phyloP scores from a whole-genome alignment of 129 eudicot species.

The Saussurea involucrata region DNA sequence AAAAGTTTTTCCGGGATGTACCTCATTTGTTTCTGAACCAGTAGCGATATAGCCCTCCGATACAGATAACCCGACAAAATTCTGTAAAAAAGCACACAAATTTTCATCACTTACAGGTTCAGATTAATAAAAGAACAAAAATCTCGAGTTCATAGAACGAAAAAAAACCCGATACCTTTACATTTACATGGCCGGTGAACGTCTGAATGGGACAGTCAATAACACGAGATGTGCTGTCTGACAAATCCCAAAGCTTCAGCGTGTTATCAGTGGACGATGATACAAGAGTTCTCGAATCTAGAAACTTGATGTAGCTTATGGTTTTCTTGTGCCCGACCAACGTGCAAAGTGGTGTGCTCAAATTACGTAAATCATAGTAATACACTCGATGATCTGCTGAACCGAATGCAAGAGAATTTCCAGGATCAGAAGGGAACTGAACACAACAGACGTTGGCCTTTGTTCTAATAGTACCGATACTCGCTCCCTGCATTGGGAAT shows the following conservation, averaged over 20 bases:
- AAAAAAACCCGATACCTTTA: slow-evolving; percentile 41
- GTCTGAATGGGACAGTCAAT: slow-evolving; percentile 72
- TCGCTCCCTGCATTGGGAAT: slow-evolving; percentile 64
- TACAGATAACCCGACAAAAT: slow-evolving; percentile 92
- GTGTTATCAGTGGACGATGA: slow-evolving; percentile 83
- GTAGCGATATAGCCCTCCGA: slow-evolving; percentile 93
- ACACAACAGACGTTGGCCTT: slow-evolving; percentile 96
- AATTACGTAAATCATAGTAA: slow-evolving; percentile 81
- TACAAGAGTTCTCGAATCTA: slow-evolving; percentile 77
- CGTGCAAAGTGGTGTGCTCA: slow-evolving; percentile 72
- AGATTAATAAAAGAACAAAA: neutral
- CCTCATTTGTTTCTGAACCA: slow-evolving; percentile 99
- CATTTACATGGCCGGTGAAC: slow-evolving; percentile 68
- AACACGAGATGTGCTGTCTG: slow-evolving; percentile 58
- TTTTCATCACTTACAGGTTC: neutral
- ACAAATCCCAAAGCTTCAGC: slow-evolving; percentile 81
- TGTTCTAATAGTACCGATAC: slow-evolving; percentile 79
- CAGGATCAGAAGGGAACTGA: slow-evolving; percentile 65
- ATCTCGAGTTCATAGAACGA: neutral
- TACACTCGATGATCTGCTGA: slow-evolving; percentile 89
- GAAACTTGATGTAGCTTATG: slow-evolving; percentile 85
- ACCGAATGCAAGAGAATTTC: slow-evolving; percentile 88
- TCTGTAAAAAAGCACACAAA: slow-evolving; percentile 39
- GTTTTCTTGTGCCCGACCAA: slow-evolving; percentile 85
- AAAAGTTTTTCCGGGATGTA: slow-evolving; percentile 6